Percentiles rank a stretch among this genome's conserved stretches.
Evolutionary conservation across 805 yeast species (phyloP).

Genomic region (Candida andamanensis): DNA sequence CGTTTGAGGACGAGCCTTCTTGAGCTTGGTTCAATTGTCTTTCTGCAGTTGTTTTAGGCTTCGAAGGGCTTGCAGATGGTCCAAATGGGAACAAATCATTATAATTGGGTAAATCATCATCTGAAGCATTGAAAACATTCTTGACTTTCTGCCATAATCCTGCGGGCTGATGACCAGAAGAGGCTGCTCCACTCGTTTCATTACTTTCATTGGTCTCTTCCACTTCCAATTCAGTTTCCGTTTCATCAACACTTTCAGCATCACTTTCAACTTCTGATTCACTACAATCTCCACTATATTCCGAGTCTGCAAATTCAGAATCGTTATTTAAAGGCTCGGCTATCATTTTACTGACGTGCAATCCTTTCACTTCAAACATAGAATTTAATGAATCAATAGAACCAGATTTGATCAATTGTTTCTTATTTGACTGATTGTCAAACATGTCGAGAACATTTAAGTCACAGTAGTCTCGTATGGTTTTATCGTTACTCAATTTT

Average conservation of each 20-base stretch:
- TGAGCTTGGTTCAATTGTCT: slow-evolving; percentile 20
- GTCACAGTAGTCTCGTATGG: slow-evolving; percentile 39
- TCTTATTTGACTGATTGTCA: slow-evolving; percentile 13
- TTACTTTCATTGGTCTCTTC: slow-evolving; percentile 11
- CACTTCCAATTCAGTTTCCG: slow-evolving; percentile 6
- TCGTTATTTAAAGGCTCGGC: slow-evolving; percentile 14
- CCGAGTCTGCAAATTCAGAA: slow-evolving; percentile 32
- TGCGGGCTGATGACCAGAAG: slow-evolving; percentile 1
- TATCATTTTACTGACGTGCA: slow-evolving; percentile 39
- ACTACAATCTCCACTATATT: slow-evolving; percentile 19
- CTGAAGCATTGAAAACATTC: slow-evolving; percentile 33
- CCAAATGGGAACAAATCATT: slow-evolving; percentile 70
- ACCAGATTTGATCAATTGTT: slow-evolving; percentile 22
- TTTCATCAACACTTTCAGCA: slow-evolving; percentile 4
- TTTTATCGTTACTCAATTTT: slow-evolving; percentile 47
- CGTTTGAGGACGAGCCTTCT: slow-evolving; percentile 4
- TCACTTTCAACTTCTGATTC: slow-evolving; percentile 13
- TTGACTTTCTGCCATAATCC: slow-evolving; percentile 42
- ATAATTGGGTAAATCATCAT: slow-evolving; percentile 54
- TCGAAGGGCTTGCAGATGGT: slow-evolving; percentile 17
- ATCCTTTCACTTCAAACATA: slow-evolving; percentile 31
- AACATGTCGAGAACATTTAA: slow-evolving; percentile 41
- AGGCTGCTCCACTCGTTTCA: slow-evolving; percentile 10
- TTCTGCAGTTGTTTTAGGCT: slow-evolving; percentile 33
- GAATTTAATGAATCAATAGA: slow-evolving; percentile 39